These are phyloP conservation scores for Hypoxylon sp. DNA, from an alignment of 2,329 filamentous ascomycete species.

Conservation along the genomic window DNA sequence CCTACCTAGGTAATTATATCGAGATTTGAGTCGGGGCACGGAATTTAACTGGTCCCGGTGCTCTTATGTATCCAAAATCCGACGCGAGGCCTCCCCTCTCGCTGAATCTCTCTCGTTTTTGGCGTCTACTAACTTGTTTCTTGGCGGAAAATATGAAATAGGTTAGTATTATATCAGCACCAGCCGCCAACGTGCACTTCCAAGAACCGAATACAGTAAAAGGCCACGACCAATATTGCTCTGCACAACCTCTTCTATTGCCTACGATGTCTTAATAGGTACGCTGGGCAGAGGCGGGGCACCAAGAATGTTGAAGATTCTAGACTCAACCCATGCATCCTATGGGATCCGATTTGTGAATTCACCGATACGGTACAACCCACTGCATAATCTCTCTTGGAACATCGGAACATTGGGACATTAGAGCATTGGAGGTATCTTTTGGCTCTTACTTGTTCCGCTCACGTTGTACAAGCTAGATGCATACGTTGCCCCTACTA, in stretches of 20 bases:
- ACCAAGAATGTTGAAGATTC: not conserved
- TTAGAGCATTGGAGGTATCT: not conserved
- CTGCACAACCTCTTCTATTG: not conserved
- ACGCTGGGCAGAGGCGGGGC: slow-evolving; percentile 14
- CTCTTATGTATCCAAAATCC: not conserved
- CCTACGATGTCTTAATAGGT: not conserved
- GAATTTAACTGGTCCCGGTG: not conserved
- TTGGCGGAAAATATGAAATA: not conserved
- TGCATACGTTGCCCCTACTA: not conserved
- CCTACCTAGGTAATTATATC: not conserved
- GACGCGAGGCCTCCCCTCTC: not conserved
- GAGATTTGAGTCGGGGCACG: not conserved
- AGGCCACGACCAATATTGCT: not conserved
- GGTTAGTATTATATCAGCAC: not conserved
- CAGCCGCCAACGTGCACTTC: not conserved
- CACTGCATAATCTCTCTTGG: not conserved
- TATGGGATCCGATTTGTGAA: slow-evolving; percentile 3
- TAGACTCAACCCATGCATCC: slow-evolving; percentile 10
- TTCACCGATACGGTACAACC: not conserved
- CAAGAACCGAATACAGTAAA: not conserved
- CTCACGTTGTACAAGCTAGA: not conserved
- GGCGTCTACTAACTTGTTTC: not conserved
- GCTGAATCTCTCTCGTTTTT: not conserved
- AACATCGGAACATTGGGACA: too few species aligned
- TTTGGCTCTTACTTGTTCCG: not conserved